A percentile compares a stretch with the other conserved stretches of the same genome.
phyloP scores from a whole-genome alignment of 805 yeast genomes.

The Debaryomyces tyrocola region DNA sequence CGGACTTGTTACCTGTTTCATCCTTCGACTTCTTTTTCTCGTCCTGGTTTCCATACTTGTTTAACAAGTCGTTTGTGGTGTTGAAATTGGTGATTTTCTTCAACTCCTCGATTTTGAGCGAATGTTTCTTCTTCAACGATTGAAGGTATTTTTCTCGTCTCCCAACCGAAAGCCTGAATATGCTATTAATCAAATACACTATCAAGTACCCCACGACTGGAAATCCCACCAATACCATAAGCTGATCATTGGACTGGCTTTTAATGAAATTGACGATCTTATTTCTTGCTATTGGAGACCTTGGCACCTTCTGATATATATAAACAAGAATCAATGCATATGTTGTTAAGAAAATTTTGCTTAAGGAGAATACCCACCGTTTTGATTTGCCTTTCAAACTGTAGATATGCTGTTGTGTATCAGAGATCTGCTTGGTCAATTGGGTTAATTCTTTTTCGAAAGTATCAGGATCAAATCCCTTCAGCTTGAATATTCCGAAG shows the following conservation, averaged over 20 bases:
- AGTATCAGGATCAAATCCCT: constrained; percentile 27
- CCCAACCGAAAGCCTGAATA: constrained; percentile 20
- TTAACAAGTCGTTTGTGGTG: constrained; percentile 70
- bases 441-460: constrained; percentile 36
- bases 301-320: constrained; percentile 19
- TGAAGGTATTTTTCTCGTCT: constrained; percentile 18
- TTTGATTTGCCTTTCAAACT: constrained; percentile 16
- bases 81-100: constrained; percentile 73
- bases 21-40: background rate
- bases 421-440: constrained; percentile 26
- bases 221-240: constrained; percentile 16
- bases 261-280: constrained; percentile 21
- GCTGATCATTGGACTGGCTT: constrained; percentile 21
- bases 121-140: constrained; percentile 46
- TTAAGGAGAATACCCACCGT: constrained; percentile 12
- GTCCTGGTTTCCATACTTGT: constrained; percentile 43
- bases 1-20: background rate
- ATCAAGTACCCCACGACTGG: constrained; percentile 24
- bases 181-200: constrained; percentile 13
- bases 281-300: constrained; percentile 13
- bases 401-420: constrained; percentile 23
- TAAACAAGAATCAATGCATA: constrained; percentile 24
- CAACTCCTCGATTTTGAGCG: constrained; percentile 60
- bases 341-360: constrained; percentile 15
- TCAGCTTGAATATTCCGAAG: constrained; percentile 24